A percentile compares a stretch with the other conserved stretches of the same genome.
phyloP scores from a whole-genome alignment of 441 rosid species.

The Syzygium malaccense region DNA sequence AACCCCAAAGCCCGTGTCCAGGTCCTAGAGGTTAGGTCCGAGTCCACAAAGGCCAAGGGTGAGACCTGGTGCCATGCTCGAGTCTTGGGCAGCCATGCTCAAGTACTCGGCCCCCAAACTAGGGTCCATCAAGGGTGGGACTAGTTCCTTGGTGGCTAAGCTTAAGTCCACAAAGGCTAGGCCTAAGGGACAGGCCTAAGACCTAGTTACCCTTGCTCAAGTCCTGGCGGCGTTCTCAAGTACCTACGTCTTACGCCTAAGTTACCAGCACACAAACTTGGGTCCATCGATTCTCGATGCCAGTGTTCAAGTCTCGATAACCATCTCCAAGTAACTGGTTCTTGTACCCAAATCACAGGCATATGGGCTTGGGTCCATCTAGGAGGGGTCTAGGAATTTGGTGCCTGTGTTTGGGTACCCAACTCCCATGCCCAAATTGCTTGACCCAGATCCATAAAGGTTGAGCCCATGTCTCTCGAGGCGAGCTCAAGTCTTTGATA shows the following conservation, averaged over 20 bases:
- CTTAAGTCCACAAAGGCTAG: background rate
- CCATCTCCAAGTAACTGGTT: rapidly evolving
- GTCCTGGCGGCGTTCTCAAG: rapidly evolving
- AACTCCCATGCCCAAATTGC: background rate
- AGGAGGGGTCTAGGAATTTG: background rate
- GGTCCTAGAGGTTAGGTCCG: too few species aligned
- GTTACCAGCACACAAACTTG: rapidly evolving
- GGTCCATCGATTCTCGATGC: too few species aligned
- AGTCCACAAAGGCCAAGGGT: too few species aligned
- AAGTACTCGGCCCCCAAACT: background rate
- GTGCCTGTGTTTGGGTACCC: background rate
- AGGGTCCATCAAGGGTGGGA: background rate
- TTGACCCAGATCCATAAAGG: too few species aligned
- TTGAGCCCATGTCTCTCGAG: too few species aligned
- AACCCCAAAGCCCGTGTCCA: too few species aligned
- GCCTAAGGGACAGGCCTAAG: background rate
- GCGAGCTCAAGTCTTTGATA: too few species aligned
- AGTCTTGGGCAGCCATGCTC: background rate
- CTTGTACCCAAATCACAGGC: background rate
- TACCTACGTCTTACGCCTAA: background rate
- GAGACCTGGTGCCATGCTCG: too few species aligned
- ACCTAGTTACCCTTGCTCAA: background rate
- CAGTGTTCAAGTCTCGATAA: rapidly evolving
- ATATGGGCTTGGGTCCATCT: background rate
- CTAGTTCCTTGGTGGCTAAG: background rate